Conservation (phyloP, 331 rosid species). For the Malus hybrid region DNA sequence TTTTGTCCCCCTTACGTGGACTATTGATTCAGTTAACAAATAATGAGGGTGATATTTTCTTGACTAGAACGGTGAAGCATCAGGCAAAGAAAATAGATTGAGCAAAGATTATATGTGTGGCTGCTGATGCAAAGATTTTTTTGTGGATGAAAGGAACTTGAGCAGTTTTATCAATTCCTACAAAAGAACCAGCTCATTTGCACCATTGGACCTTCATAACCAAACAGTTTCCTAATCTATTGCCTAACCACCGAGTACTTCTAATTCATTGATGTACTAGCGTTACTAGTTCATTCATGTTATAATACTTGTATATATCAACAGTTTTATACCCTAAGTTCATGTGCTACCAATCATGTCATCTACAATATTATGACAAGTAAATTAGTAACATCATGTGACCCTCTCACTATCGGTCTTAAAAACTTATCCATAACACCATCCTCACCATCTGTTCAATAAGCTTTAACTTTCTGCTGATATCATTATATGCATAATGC, state of each 20-base stretch:
- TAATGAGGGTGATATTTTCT: neutral
- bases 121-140: neutral
- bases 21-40: neutral
- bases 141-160: neutral
- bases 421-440: neutral
- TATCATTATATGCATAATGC: neutral
- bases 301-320: too few species aligned
- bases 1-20: neutral
- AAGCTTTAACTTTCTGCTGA: neutral
- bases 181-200: neutral
- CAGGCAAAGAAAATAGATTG: neutral
- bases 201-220: neutral
- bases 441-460: neutral
- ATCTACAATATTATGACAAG: neutral
- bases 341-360: neutral
- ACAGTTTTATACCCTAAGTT: neutral
- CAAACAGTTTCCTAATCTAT: neutral
- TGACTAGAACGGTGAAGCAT: neutral
- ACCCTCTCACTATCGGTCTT: neutral
- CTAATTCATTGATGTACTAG: neutral
- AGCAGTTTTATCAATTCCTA: neutral
- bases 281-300: neutral
- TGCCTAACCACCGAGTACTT: neutral
- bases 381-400: neutral
- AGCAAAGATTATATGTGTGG: neutral